These are phyloP conservation scores for Coix lacrymajobi DNA, from an alignment of 176 grass and related monocot genomes.

Conservation along the genomic window DNA sequence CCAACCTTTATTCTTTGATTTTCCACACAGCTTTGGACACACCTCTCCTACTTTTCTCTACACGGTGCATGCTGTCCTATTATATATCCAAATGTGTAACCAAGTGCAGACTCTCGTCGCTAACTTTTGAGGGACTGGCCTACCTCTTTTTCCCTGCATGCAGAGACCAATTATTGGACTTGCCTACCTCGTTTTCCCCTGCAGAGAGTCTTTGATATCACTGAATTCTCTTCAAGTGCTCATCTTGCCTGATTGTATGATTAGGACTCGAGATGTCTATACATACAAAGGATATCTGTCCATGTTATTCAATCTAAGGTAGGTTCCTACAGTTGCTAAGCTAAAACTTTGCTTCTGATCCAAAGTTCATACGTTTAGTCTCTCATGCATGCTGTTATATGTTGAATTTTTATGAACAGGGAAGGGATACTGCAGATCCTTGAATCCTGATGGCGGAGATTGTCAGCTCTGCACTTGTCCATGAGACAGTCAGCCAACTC, in stretches of 20 bases:
- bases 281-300: no score
- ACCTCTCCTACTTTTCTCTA: no score
- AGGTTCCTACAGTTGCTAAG: neutral
- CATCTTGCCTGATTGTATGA: no score
- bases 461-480: neutral
- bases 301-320: neutral
- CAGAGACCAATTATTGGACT: neutral
- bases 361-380: neutral
- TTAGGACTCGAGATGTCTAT: no score
- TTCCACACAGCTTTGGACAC: neutral
- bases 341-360: neutral
- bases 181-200: neutral
- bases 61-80: neutral
- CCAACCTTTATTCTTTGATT: neutral
- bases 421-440: neutral
- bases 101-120: no score
- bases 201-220: neutral
- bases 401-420: neutral
- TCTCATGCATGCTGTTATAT: neutral
- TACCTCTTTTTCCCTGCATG: neutral
- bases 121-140: neutral
- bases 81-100: neutral
- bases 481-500: neutral
- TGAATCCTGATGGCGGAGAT: neutral
- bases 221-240: neutral